A percentile compares a stretch with the other conserved stretches of the same genome.
phyloP scores from a whole-genome alignment of 495 filamentous ascomycete genomes.

The Clohesyomyces aquaticus region DNA sequence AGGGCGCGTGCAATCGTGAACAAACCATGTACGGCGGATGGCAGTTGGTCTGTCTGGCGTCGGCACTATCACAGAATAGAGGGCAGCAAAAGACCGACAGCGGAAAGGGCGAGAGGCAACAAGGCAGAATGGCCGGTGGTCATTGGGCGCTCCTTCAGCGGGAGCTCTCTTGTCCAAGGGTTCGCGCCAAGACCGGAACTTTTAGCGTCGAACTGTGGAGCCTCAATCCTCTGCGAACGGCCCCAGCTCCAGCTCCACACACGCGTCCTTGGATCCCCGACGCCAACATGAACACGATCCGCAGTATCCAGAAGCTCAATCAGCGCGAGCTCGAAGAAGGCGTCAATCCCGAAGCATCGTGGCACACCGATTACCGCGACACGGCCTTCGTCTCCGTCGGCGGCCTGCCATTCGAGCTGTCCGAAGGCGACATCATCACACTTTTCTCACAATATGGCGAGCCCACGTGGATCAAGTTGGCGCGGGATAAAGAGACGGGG shows the following conservation, averaged over 20 bases:
- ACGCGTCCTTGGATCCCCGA: constrained; percentile 31
- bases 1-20: background rate
- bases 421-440: constrained; percentile 92
- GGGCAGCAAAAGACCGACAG: background rate
- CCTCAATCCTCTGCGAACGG: background rate
- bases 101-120: background rate
- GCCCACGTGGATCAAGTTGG: constrained; percentile 85
- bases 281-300: constrained; percentile 88
- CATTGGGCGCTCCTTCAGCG: no score
- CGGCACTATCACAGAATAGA: background rate
- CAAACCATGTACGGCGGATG: background rate
- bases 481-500: constrained; percentile 93
- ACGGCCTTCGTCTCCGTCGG: constrained; percentile 97
- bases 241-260: constrained; percentile 16
- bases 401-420: constrained; percentile 89
- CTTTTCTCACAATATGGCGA: constrained; percentile 98
- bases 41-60: background rate
- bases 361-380: constrained; percentile 97
- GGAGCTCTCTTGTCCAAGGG: background rate
- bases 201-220: constrained; percentile 7
- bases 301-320: constrained; percentile 88
- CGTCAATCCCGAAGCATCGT: constrained; percentile 81
- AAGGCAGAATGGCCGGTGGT: no score
- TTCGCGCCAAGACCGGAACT: constrained; percentile 2
- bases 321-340: constrained; percentile 91